Percentiles rank a stretch among this genome's conserved stretches.
phyloP scores from a whole-genome alignment of 148 eudicot genomes.

The Oxyria digyna region DNA sequence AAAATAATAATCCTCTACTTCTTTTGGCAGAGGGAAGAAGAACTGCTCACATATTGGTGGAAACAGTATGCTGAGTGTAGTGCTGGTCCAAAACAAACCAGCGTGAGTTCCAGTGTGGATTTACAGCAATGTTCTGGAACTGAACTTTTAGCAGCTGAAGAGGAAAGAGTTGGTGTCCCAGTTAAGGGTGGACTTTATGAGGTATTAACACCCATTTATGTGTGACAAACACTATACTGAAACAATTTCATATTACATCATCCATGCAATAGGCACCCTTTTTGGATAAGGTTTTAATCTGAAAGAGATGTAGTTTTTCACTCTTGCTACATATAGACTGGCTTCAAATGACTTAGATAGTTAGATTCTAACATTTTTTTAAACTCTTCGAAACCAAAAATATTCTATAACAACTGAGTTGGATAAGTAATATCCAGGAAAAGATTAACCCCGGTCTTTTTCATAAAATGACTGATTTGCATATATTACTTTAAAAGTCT shows the following conservation, averaged over 20 bases:
- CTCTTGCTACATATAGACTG: background rate
- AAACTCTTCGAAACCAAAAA: background rate
- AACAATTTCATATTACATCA: background rate
- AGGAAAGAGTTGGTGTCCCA: constrained; percentile 99
- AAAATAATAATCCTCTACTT: background rate
- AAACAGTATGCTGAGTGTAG: constrained; percentile 95
- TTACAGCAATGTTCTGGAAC: constrained; percentile 11
- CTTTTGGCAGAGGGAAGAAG: constrained; percentile 65
- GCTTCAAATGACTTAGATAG: background rate
- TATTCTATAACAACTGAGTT: background rate
- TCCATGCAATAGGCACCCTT: background rate
- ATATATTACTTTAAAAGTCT: background rate
- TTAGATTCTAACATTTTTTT: background rate
- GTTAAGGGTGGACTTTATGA: constrained; percentile 98
- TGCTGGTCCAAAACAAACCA: constrained; percentile 64
- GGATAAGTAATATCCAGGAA: background rate
- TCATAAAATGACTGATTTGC: background rate
- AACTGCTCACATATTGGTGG: constrained; percentile 92
- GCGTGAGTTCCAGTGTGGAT: constrained; percentile 14
- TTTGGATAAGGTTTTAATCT: background rate
- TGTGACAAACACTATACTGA: background rate
- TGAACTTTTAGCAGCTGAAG: constrained; percentile 36
- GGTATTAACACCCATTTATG: constrained; percentile 27
- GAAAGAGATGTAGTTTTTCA: background rate
- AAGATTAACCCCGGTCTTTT: background rate